phyloP scores from a whole-genome alignment of 2,329 filamentous ascomycete genomes.

The Diaporthe sp. region DNA sequence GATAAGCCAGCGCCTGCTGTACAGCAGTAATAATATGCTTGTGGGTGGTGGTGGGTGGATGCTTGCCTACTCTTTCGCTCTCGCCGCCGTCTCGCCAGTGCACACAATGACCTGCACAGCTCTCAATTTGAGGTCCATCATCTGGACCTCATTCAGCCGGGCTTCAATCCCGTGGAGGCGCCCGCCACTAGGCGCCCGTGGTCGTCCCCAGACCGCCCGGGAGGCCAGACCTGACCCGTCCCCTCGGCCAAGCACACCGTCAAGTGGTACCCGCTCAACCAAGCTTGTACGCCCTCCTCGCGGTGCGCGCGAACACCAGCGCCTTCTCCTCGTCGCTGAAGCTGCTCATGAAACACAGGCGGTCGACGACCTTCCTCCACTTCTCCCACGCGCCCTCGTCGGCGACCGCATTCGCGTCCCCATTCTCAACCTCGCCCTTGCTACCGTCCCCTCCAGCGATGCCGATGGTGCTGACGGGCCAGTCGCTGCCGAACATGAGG shows the following conservation, averaged over 20 bases:
- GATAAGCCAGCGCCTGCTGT: no score
- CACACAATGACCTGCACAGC: background rate
- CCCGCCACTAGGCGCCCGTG: background rate
- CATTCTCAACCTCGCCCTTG: background rate
- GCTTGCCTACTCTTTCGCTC: background rate
- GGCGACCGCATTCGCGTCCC: background rate
- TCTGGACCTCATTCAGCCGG: background rate
- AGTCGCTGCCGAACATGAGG: constrained; percentile 93
- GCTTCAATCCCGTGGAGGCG: background rate
- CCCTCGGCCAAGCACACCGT: background rate
- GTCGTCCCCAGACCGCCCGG: background rate
- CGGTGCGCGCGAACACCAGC: constrained; percentile 80
- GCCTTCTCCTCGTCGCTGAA: constrained; percentile 72
- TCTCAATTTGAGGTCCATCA: background rate
- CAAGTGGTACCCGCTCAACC: background rate
- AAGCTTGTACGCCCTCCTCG: constrained; percentile 75
- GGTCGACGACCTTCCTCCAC: constrained; percentile 80
- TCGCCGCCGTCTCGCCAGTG: no score
- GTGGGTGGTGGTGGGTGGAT: background rate
- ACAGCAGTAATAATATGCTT: background rate
- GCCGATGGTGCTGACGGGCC: constrained; percentile 86
- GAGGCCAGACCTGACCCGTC: background rate
- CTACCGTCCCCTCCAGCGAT: constrained; percentile 45
- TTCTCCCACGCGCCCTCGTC: constrained; percentile 76
- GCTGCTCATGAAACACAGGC: constrained; percentile 73